Base-by-base conservation (phyloP, 805 yeast species). In the Candida broadrunensis region DNA sequence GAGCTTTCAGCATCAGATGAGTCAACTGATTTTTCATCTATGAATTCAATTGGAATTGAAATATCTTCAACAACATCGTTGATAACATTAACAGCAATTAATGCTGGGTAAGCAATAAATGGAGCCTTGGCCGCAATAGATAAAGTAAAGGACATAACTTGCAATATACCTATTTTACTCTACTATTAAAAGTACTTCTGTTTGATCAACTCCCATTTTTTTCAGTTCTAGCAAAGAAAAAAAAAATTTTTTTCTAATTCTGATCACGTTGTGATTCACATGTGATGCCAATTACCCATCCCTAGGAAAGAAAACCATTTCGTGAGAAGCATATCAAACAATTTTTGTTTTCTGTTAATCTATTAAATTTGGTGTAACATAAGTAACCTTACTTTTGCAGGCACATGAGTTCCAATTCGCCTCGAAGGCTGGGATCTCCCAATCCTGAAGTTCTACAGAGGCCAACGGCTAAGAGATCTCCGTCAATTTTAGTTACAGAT, bases 401-500 rank as follows among this genome's bases (percentile, higher is more conserved):
- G n/a, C n/a, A n/a, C 12, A 38, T 38, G 41, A 24, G 24, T 33
- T 11, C 36, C 14, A 24, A 33, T 33, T 5, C 33, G 12, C 13
- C 30, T 7, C 18, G 42, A 9, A 27, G 37, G 31, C 13, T 27
- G 8, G 34, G 37, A 24, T 20, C 39, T 18, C 37, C 39, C 14
- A 26, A 13, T 8, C 35, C 38, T 16, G 16, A 21, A 16, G 32
- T 14, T 12, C 33, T 29, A 4, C 67, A 56, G 42, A 57, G 73
- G 42, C 83, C 85, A 3, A 81, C 86, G 5, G 88, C 96, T 12
- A 87, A 86, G 52, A 67, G 97, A 52, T 87, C 97, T 23, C 97
- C 98, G 9, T 87, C 96, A 1, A 90, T 90, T 55, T 72, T 90
- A 42, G 98, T 90, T 29, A 91, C 98, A 0, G 98, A 90, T 64